phyloP scores from a whole-genome alignment of 805 yeast genomes.

The Nakazawaea populi region DNA sequence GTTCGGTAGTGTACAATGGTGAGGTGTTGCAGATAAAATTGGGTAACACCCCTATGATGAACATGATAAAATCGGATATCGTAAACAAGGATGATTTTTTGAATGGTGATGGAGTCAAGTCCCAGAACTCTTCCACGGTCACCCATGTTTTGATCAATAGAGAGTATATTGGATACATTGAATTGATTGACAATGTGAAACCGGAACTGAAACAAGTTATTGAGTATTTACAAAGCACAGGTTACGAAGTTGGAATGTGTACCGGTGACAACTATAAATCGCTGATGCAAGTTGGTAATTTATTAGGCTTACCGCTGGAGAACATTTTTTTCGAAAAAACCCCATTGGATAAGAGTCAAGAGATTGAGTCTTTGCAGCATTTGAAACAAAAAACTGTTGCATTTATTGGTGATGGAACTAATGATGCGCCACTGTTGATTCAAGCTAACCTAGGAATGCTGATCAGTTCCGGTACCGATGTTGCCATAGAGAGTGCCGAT shows the following conservation, averaged over 20 bases:
- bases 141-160: slow-evolving; percentile 48
- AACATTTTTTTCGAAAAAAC: slow-evolving; percentile 71
- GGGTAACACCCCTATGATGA: slow-evolving; percentile 40
- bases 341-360: slow-evolving; percentile 70
- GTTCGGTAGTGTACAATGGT: slow-evolving; percentile 20
- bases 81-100: slow-evolving; percentile 5
- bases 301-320: slow-evolving; percentile 57
- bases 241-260: slow-evolving; percentile 71
- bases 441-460: slow-evolving; percentile 88
- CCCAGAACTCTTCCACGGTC: slow-evolving; percentile 12
- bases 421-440: slow-evolving; percentile 95
- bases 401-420: slow-evolving; percentile 96
- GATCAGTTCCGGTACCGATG: slow-evolving; percentile 87
- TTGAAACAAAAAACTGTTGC: slow-evolving; percentile 43
- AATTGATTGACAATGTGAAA: slow-evolving; percentile 63
- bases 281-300: slow-evolving; percentile 58
- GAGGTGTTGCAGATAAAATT: slow-evolving; percentile 32
- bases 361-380: slow-evolving; percentile 53
- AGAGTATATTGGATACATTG: slow-evolving; percentile 56
- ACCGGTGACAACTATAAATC: slow-evolving; percentile 77
- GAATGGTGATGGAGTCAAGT: neutral
- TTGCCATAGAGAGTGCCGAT: slow-evolving; percentile 96
- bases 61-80: slow-evolving; percentile 25
- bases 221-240: slow-evolving; percentile 41
- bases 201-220: slow-evolving; percentile 60